Evolutionary conservation across 1,139 yeast species (phyloP).

Genomic region (Saccharomyces hybrid): DNA sequence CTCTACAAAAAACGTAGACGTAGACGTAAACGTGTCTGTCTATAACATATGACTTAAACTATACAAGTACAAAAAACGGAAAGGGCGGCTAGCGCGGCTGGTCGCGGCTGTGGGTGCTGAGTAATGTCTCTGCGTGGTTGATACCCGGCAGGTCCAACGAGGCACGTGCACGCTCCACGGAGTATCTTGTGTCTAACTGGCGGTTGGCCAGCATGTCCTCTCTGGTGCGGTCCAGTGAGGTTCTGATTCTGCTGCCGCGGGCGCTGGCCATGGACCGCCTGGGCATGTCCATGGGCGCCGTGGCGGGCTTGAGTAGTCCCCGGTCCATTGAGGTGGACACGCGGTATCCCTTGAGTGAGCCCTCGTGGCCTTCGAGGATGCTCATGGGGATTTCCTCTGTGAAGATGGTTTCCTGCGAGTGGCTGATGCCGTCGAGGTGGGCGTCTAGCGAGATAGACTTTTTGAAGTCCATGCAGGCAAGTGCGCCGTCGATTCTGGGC

Average conservation of each 20-base stretch:
- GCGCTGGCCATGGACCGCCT: not conserved
- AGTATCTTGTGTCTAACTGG: conserved; percentile 33
- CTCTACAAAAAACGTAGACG: too few species aligned
- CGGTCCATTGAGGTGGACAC: conserved; percentile 7
- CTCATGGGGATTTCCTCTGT: conserved; percentile 30
- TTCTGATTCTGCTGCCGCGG: conserved; percentile 13
- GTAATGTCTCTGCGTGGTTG: conserved; percentile 32
- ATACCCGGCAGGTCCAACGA: conserved; percentile 37
- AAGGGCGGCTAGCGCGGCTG: not conserved
- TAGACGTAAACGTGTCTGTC: not conserved
- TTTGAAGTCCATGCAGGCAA: not conserved
- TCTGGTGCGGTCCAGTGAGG: conserved; percentile 35
- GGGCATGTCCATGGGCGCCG: conserved; percentile 7
- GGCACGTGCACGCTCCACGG: conserved; percentile 35
- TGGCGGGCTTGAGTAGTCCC: not conserved
- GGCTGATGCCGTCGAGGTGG: conserved; percentile 7
- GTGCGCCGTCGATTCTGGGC: conserved; percentile 24
- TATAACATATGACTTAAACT: not conserved
- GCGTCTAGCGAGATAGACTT: not conserved
- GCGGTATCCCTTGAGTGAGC: conserved; percentile 1
- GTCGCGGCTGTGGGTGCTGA: conserved; percentile 20
- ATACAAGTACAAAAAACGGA: not conserved
- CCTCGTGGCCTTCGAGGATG: conserved; percentile 20
- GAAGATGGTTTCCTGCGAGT: conserved; percentile 20
- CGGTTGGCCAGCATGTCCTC: conserved; percentile 31